Base-by-base conservation (phyloP, 2,329 filamentous ascomycete genomes). In the Cordyceps farinosa region DNA sequence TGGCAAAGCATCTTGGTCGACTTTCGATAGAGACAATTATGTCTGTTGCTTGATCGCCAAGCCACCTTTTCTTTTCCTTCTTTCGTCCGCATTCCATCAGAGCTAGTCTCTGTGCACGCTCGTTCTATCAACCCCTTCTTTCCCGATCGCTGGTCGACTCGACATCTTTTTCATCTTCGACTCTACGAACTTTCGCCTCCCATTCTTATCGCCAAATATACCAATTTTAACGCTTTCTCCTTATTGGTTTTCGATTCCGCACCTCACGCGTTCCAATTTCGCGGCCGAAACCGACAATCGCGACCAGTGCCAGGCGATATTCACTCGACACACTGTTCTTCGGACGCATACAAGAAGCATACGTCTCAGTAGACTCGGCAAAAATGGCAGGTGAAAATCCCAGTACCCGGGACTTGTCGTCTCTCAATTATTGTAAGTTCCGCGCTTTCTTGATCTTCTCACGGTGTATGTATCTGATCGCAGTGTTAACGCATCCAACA, bases 51-150 rank as follows among this genome's bases (percentile, higher is more conserved):
- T 66, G 68, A 67, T 68, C 69, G 68, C 69, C 70, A 68, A 70
- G 64, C 55, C 65, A 38, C 30, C 4, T 10, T 70, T 65, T 56
- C 67, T 68, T 47, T 67, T 67, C 68, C 67, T 69, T 65, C 68
- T 67, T 68, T 68, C 70, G 66, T 65, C 69, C 40, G 22, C 44
- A 38, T 59, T 56, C 38, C 13, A 52, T 17, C 67, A 71, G 79
- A 81, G 79, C 79, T 80, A 80, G 79, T 76, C 78, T 80, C 78
- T 71, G 67, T 70, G 72, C 77, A 69, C 78, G 76, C 76, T 80
- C 79, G 76, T 79, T 80, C 74, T 36, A 53, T 56, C 61, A 44
- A 67, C 67, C 63, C 67, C 65, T 67, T 66, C 65, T 58, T 50
- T 59, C 45, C 69, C 58, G 54, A 67, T 58, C 65, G 60, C 64